Percentiles rank a stretch among this genome's conserved stretches.
Evolutionary conservation across 257 asterid species (phyloP).

Genomic region (Solanum bulbocastanum): DNA sequence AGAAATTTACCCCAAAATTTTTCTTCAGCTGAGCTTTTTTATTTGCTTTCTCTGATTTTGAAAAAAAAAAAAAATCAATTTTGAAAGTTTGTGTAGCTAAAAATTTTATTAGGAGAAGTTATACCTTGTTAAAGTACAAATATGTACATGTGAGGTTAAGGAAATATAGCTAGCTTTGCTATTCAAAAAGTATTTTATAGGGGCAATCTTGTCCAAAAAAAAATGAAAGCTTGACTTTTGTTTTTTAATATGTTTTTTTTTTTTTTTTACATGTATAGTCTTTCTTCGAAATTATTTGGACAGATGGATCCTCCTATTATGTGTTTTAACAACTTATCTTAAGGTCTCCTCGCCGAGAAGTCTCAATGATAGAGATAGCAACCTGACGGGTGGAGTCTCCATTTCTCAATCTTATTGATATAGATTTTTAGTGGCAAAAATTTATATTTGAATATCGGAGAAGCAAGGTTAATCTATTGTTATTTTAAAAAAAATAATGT

Average conservation of each 20-base stretch:
- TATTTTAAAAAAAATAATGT: background rate
- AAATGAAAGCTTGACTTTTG: background rate
- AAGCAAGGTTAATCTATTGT: fast-evolving
- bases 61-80: background rate
- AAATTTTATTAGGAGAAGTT: background rate
- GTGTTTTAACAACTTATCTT: background rate
- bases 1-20: background rate
- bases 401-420: background rate
- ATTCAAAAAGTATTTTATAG: background rate
- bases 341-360: background rate
- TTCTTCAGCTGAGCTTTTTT: background rate
- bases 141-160: background rate
- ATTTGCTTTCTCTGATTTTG: background rate
- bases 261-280: too few relatives aligned
- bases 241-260: too few relatives aligned
- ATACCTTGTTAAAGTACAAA: background rate
- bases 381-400: background rate
- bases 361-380: background rate
- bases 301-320: background rate
- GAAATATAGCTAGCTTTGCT: background rate
- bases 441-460: background rate
- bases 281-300: too few relatives aligned
- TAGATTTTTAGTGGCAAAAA: background rate
- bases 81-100: background rate
- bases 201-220: background rate